Evolutionary conservation across 192 early-diverging fungal genomes (phyloP), one percentile per base, ranked within the genome.

Genomic region (Rhizophagus sp.): DNA sequence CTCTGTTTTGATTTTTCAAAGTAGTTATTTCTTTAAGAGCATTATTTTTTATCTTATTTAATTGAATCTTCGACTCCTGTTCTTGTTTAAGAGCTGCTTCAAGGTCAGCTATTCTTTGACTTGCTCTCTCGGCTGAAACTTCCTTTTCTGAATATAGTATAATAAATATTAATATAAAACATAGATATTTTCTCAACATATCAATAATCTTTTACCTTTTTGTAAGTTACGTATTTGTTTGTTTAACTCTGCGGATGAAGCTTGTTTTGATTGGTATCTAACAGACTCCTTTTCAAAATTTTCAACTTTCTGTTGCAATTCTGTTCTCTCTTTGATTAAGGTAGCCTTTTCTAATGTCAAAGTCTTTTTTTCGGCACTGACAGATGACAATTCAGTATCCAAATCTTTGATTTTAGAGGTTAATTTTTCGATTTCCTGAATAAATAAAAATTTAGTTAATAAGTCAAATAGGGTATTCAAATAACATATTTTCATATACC

Each of bases 401-500:
- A 79, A 62, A 25, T 71, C 68, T 62, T 25, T 52, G 13, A 71
- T 57, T 30, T 72, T 79, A 22, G 50, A 50, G 24, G 22, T 71
- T 61, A 71, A 39, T 70, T 71, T 79, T 69, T 79, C 68, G 34
- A 71, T 71, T 71, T 79, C 78, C 78, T 79, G 62, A 70, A 68
- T 62, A 62, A 75, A 34, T 13, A 52, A 39, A 62, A 39, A 62
- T 39, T 30, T 7, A 34, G 6, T n/a, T 19, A 36, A 39, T 8
- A 30, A 62, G 9, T 11, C 61, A 62, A 36, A 66, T 49, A 49
- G 22, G 5, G 2, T 24, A 62, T 34, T 2, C 7, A 44, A 47
- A 66, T 27, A 36, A 36, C 1, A 62, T 24, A 33, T n/a, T 22
- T 12, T 13, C 1, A 30, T 2, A 49, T 65, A 77, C 75, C 63